Evolutionary conservation across 2,329 filamentous ascomycete species (phyloP).

Genomic region (Penicillium janthinellum): DNA sequence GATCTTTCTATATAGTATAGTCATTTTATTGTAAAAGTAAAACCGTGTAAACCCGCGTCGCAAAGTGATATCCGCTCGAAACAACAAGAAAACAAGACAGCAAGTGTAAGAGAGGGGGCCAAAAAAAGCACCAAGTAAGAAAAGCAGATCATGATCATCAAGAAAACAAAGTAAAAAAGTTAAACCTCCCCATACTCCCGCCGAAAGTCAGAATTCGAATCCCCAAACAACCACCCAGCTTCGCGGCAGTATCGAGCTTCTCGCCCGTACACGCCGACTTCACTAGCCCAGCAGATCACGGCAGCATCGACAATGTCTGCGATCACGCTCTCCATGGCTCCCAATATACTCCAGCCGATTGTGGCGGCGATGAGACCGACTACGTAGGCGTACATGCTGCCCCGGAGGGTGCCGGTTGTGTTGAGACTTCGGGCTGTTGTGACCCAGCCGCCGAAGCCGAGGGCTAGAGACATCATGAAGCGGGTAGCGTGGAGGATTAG

Average conservation of each 20-base stretch:
- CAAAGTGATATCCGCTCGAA: not conserved
- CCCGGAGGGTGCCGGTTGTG: slow-evolving; percentile 55
- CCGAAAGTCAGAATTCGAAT: slow-evolving; percentile 34
- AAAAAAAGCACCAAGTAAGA: not conserved
- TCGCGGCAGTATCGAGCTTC: slow-evolving; percentile 84
- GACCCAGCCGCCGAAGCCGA: slow-evolving; percentile 97
- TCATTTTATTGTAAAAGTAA: not conserved
- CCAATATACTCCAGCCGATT: slow-evolving; percentile 91
- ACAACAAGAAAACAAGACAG: not conserved
- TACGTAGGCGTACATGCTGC: slow-evolving; percentile 91
- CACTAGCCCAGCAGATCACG: slow-evolving; percentile 92
- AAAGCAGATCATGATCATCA: not conserved
- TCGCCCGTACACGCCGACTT: slow-evolving; percentile 66
- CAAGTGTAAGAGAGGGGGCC: not conserved
- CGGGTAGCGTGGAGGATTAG: slow-evolving; percentile 87
- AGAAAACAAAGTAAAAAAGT: not conserved
- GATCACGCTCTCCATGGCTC: slow-evolving; percentile 85
- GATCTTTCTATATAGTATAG: not conserved
- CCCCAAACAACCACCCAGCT: slow-evolving; percentile 84
- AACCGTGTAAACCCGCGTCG: not conserved
- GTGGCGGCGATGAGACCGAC: slow-evolving; percentile 90
- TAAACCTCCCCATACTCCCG: slow-evolving; percentile 24
- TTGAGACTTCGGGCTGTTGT: slow-evolving; percentile 79
- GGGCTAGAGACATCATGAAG: slow-evolving; percentile 83
- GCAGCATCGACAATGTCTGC: slow-evolving; percentile 85